Conservation (phyloP, 2,329 filamentous ascomycete species). For the Fusarium continuum region DNA sequence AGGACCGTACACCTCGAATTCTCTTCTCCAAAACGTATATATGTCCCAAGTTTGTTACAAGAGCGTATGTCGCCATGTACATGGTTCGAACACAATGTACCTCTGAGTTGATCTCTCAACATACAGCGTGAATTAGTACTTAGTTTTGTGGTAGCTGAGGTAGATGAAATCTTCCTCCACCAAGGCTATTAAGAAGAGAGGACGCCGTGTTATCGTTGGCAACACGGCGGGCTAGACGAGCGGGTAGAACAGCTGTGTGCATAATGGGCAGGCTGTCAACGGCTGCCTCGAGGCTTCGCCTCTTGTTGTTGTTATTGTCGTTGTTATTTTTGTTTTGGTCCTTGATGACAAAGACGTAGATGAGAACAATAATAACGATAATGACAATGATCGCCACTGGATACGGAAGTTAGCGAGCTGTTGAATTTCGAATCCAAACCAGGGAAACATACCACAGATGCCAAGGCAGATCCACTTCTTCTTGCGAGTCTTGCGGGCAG, state of each 20-base stretch:
- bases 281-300: constrained; percentile 44
- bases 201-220: constrained; percentile 8
- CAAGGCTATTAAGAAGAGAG: constrained; percentile 26
- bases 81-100: background rate
- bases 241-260: constrained; percentile 31
- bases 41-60: background rate
- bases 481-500: constrained; percentile 80
- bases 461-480: constrained; percentile 98
- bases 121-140: background rate
- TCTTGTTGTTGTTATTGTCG: constrained; percentile 44
- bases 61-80: background rate
- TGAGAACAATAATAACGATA: constrained; percentile 61
- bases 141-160: constrained; percentile 40
- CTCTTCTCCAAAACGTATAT: background rate
- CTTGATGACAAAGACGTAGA: constrained; percentile 57
- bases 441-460: constrained; percentile 65
- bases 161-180: constrained; percentile 37
- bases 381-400: constrained; percentile 63
- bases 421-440: background rate
- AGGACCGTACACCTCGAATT: constrained; percentile 2
- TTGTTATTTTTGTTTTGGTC: constrained; percentile 40
- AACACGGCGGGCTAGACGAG: constrained; percentile 28
- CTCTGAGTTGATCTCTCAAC: background rate
- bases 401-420: constrained; percentile 40
- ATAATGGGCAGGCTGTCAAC: constrained; percentile 38